These are phyloP conservation scores for Cucurbita moschata DNA, from an alignment of 306 rosid genomes.

Conservation along the genomic window DNA sequence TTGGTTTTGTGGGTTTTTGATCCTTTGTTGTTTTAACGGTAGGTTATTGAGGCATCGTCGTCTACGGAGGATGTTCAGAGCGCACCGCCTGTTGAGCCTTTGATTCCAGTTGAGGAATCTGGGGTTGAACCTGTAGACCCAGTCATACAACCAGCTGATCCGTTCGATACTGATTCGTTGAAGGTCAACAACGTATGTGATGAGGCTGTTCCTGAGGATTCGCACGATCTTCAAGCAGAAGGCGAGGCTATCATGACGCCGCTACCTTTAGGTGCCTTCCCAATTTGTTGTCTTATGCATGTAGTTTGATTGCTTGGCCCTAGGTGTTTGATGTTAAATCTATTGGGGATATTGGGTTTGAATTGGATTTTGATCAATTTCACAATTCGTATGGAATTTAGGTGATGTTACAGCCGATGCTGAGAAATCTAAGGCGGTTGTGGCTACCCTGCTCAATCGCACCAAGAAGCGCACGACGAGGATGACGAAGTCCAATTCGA, in stretches of 20 bases:
- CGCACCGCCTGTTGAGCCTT: conserved; percentile 27
- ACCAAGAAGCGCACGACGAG: conserved; percentile 38
- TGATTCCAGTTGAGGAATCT: conserved; percentile 54
- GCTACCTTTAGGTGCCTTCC: conserved; percentile 32
- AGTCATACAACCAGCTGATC: conserved; percentile 59
- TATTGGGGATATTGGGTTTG: conserved; percentile 18
- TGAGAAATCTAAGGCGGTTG: conserved; percentile 32
- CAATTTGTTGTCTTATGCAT: not conserved
- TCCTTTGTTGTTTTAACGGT: conserved; percentile 12
- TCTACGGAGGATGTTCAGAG: conserved; percentile 35
- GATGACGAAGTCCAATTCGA: conserved; percentile 23
- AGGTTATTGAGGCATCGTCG: conserved; percentile 65
- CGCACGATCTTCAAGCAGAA: conserved; percentile 30
- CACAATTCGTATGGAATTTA: conserved; percentile 3
- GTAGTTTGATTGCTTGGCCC: not conserved
- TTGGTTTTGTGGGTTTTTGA: conserved; percentile 11
- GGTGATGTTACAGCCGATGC: conserved; percentile 34
- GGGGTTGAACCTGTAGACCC: conserved; percentile 37
- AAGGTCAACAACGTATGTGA: conserved; percentile 38
- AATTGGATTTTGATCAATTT: conserved; percentile 2
- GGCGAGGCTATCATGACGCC: conserved; percentile 44
- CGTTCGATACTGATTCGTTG: conserved; percentile 32
- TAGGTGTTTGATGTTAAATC: conserved; percentile 10
- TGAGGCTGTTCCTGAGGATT: conserved; percentile 25
- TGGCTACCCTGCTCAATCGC: conserved; percentile 17